Base-by-base conservation (phyloP, 2,329 filamentous ascomycete genomes). In the Nemania bipapillata region DNA sequence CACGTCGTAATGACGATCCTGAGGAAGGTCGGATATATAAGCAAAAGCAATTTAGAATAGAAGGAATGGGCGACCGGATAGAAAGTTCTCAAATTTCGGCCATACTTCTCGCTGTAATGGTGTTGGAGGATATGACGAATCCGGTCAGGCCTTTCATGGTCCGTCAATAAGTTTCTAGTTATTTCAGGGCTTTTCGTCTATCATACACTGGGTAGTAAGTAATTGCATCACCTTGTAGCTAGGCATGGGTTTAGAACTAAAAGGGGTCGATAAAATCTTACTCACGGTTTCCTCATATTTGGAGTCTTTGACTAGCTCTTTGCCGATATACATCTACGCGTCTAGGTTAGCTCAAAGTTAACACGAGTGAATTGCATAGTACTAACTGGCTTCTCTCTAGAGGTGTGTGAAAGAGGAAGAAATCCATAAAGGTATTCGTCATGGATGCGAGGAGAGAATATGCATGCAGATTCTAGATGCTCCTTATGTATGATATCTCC, bases 1-100 rank as follows among this genome's bases (percentile, higher is more conserved):
- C 74, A 76, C 6, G 73, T 74, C 1, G 74, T 76, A 22, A 76
- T 76, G 26, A 72, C 71, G 9, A 76, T 61, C 6, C 74, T 59
- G 5, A 76, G 61, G n/a, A 76, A 76, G 0, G 15, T 47, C 0
- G 72, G 63, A 53, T 76, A 76, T 1, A 74, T 69, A 9, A 76
- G 72, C 2, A 72, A 22, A 3, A 76, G 69, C 3, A 74, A 66
- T 49, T 76, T 76, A 0, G 74, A 73, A 40, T 76, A 72, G 1
- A 69, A 69, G 35, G 70, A 75, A 4, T 71, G 72, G 2, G 26
- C 6, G 15, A 65, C 68, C 70, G 70, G 63, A 61, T 74, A 73
- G 52, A 76, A 76, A 1, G 71, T 67, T 12, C 72, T 72, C n/a
- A 70, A 62, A 45, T 76, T 75, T 63, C 67, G 64, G 11, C 74